Percentiles rank a stretch among this genome's conserved stretches.
phyloP scores from a whole-genome alignment of 108 stramenopile genomes.

The Nitzschia putrida region DNA sequence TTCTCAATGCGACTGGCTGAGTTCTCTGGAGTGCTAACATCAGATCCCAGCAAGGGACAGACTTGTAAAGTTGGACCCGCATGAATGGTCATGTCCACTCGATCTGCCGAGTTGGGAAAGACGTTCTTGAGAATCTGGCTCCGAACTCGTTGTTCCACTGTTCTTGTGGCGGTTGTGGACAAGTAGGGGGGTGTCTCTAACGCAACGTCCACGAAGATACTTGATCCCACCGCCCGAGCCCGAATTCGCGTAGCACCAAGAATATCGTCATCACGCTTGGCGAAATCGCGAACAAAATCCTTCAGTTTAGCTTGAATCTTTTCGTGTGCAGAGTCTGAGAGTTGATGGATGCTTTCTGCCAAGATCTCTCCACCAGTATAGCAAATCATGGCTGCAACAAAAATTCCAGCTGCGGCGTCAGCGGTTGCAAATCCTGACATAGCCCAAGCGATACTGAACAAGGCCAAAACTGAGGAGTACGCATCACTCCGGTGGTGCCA shows the following conservation, averaged over 20 bases:
- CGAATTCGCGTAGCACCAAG: slow-evolving; percentile 52
- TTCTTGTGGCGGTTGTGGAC: slow-evolving; percentile 64
- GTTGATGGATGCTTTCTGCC: slow-evolving; percentile 79
- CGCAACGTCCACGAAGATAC: slow-evolving; percentile 65
- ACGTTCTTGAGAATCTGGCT: not conserved
- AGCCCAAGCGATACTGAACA: slow-evolving; percentile 85
- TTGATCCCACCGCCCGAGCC: slow-evolving; percentile 77
- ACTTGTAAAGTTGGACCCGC: slow-evolving; percentile 18
- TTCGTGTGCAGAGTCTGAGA: slow-evolving; percentile 80
- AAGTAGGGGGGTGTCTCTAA: slow-evolving; percentile 49
- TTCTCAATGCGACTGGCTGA: not conserved
- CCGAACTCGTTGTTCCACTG: slow-evolving; percentile 58
- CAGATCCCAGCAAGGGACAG: slow-evolving; percentile 18
- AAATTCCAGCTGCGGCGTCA: slow-evolving; percentile 90
- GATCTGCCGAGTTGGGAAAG: not conserved
- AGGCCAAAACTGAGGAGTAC: slow-evolving; percentile 88
- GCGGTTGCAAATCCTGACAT: slow-evolving; percentile 69
- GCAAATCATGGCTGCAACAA: slow-evolving; percentile 94
- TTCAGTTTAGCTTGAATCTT: slow-evolving; percentile 43
- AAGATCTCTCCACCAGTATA: slow-evolving; percentile 89
- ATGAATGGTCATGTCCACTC: slow-evolving; percentile 10
- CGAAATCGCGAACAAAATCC: slow-evolving; percentile 17
- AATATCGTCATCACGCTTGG: slow-evolving; percentile 51
- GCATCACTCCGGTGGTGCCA: slow-evolving; percentile 98
- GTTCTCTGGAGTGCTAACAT: not conserved